These are phyloP conservation scores for Dothiorella sarmentorum DNA, from an alignment of 2,329 filamentous ascomycete genomes.

Conservation along the genomic window DNA sequence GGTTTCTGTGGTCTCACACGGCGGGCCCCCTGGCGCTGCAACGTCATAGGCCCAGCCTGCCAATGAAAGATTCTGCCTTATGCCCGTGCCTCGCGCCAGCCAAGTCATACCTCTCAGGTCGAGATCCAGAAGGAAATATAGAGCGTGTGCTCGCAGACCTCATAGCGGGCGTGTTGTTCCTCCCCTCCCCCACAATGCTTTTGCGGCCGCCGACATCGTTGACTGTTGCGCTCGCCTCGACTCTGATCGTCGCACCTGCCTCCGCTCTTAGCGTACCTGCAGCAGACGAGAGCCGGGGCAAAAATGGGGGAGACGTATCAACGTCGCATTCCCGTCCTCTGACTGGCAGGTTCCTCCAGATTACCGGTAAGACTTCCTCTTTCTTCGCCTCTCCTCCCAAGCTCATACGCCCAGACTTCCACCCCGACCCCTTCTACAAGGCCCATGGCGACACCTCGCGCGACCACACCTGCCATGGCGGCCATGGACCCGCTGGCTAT, in stretches of 20 bases:
- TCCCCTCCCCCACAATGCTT: conserved; percentile 24
- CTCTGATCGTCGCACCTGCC: conserved; percentile 20
- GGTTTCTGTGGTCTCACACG: background rate
- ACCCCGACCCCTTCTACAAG: conserved; percentile 87
- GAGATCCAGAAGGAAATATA: background rate
- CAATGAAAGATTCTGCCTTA: conserved; percentile 1
- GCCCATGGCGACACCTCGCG: conserved; percentile 67
- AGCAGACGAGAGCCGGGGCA: background rate
- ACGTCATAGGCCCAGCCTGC: background rate
- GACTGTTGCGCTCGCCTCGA: conserved; percentile 28
- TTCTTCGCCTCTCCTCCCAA: background rate
- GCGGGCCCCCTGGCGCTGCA: background rate
- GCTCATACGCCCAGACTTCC: conserved; percentile 64
- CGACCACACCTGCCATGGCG: conserved; percentile 72
- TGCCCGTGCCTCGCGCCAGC: conserved; percentile 11
- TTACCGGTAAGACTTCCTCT: conserved; percentile 63
- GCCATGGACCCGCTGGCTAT: conserved; percentile 69
- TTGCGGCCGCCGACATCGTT: conserved; percentile 26
- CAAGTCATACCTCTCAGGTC: background rate
- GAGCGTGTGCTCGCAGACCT: background rate
- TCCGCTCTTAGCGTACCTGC: conserved; percentile 7
- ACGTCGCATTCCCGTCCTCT: conserved; percentile 19
- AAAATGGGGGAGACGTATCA: background rate
- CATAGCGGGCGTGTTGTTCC: background rate
- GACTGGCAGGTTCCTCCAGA: conserved; percentile 74